Conservation (phyloP, 805 yeast genomes). For the Wickerhamiella slavikovae region DNA sequence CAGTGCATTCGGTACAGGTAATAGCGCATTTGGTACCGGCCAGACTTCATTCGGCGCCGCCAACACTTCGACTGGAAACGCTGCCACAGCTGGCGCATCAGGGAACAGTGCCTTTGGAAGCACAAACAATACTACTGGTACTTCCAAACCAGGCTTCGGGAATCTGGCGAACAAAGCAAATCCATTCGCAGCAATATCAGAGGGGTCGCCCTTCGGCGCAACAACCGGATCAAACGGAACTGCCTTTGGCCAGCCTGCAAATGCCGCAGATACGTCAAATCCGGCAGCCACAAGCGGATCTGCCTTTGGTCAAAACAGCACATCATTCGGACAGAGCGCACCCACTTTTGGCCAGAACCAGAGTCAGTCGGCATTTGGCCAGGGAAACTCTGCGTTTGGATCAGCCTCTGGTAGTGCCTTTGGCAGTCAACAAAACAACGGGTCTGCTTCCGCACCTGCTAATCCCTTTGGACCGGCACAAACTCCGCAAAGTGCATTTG, state of each 20-base stretch:
- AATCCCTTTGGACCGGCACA: too few species aligned
- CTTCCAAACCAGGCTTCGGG: conserved; percentile 9
- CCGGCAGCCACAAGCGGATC: conserved; percentile 4
- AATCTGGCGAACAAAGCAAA: background rate
- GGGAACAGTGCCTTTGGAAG: conserved; percentile 7
- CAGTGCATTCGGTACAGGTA: too few species aligned
- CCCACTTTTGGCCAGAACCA: conserved; percentile 12
- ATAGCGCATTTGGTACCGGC: conserved; percentile 2
- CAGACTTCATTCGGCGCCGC: background rate
- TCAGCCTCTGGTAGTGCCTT: conserved; percentile 3
- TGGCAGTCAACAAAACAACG: background rate
- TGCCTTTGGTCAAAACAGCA: conserved; percentile 1
- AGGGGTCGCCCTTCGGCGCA: background rate
- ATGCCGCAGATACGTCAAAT: background rate
- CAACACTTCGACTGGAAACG: background rate
- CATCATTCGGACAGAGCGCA: background rate
- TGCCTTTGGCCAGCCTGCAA: conserved; percentile 12
- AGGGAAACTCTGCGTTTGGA: background rate
- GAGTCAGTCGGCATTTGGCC: background rate
- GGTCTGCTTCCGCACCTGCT: background rate
- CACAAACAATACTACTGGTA: conserved; percentile 5
- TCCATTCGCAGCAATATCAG: conserved; percentile 1
- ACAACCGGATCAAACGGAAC: conserved; percentile 2
- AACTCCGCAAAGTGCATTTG: too few species aligned
- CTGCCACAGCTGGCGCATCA: background rate